Base-by-base conservation (phyloP, 2,329 filamentous ascomycete species). In the Cladosporium phlei region DNA sequence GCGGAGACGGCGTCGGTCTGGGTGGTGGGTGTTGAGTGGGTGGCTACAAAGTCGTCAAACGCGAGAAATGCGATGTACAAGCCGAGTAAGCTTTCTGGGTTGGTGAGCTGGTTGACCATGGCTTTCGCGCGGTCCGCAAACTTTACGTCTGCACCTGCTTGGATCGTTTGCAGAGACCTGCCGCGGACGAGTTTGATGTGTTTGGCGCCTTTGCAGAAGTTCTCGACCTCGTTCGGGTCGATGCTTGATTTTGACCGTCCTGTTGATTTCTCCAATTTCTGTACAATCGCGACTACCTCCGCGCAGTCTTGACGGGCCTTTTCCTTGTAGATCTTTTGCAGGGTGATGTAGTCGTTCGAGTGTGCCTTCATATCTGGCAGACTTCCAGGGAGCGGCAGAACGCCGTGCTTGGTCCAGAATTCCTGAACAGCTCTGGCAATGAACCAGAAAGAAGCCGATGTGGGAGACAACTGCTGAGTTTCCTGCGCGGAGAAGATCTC, bases 281-380 rank as follows among this genome's bases (percentile, higher is more conserved):
- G 80, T 32, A 88, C 82, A 10, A 69, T 79, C 10, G 74, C 69
- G 2, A 88, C 69, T 2, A 97, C 85, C 65, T 95, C 85, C 22
- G 79, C 77, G 11, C 83, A 72, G 59, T 98, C 93, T 59, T 78
- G 72, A 25, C 85, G 81, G 33, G 93, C 89, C 66, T 95, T 95
- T 17, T 74, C 69, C 68, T 95, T 96, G 78, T 97, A 98, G 50
- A 97, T 80, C 58, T 86, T 91, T 64, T 97, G 93, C 10, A 98
- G 76, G 58, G 83, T 76, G 55, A 98, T 85, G 69, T 98, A 98
- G 52, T 94, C 85, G 47, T 77, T 80, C 3, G 90, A 95, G 62
- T 91, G 80, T 2, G 93, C 89, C 71, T 98, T 98, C 93, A 98
- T 98, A 65, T 98, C 93, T 2, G 94, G 93, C 2, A 98, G 73